These are phyloP conservation scores for Syzygium oleosum DNA, from an alignment of 345 rosid genomes.

Conservation along the genomic window DNA sequence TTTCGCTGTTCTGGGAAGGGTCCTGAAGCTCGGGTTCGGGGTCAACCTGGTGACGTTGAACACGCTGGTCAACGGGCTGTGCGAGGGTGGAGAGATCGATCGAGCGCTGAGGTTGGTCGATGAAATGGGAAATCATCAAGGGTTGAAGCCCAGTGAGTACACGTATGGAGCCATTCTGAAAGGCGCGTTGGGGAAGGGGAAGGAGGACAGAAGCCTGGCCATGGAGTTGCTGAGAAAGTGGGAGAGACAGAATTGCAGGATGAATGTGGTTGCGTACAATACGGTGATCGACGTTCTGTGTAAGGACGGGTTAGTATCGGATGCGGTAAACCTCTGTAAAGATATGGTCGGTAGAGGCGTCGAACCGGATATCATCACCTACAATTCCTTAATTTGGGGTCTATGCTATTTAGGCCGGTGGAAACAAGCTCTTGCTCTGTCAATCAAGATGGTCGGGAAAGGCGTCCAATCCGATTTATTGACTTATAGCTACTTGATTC, in stretches of 20 bases:
- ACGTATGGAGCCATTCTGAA: slow-evolving; percentile 3
- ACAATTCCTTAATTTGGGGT: slow-evolving; percentile 5
- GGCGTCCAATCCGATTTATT: background rate
- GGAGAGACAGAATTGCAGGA: background rate
- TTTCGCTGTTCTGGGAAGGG: slow-evolving; percentile 1
- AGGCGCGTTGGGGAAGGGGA: background rate
- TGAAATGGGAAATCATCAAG: background rate
- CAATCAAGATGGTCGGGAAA: background rate
- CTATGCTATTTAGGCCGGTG: background rate
- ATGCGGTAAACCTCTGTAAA: background rate
- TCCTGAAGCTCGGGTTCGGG: slow-evolving; percentile 6
- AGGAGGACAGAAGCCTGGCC: background rate
- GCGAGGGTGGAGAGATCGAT: background rate
- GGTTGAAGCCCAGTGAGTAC: background rate
- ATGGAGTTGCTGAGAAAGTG: background rate
- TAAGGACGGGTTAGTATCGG: background rate
- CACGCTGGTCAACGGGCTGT: slow-evolving; percentile 1
- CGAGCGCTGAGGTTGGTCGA: background rate
- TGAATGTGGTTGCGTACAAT: background rate
- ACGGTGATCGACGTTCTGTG: slow-evolving; percentile 4
- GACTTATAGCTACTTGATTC: background rate
- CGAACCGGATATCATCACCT: background rate
- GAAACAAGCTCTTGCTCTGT: background rate
- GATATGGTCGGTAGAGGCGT: background rate
- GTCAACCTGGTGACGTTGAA: background rate